phyloP scores from a whole-genome alignment of 345 rosid species.

The Eutrema japonicum region DNA sequence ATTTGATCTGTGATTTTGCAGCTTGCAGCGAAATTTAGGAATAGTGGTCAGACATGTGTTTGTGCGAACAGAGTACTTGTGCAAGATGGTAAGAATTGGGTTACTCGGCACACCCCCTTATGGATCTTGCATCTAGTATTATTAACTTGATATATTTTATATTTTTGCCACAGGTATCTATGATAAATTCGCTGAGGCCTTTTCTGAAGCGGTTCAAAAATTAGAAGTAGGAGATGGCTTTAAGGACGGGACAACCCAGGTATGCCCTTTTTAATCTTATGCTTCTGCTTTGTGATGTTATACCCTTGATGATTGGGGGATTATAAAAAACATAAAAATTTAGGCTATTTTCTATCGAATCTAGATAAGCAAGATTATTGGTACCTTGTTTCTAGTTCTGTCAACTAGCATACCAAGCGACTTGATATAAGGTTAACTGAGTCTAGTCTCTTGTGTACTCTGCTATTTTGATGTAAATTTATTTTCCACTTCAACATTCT shows the following conservation, averaged over 20 bases:
- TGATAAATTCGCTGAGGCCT: constrained; percentile 83
- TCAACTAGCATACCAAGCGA: constrained; percentile 25
- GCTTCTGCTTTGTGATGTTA: constrained; percentile 14
- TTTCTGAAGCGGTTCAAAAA: constrained; percentile 83
- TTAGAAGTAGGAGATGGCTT: constrained; percentile 97
- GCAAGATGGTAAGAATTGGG: constrained; percentile 77
- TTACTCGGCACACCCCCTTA: constrained; percentile 20
- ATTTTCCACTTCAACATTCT: constrained; percentile 23
- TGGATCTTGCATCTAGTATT: constrained; percentile 22
- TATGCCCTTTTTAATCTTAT: constrained; percentile 26
- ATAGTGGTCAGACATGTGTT: constrained; percentile 97
- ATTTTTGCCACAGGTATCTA: constrained; percentile 68
- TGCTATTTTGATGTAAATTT: constrained; percentile 20
- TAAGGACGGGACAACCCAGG: constrained; percentile 78
- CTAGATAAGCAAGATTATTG: constrained; percentile 11
- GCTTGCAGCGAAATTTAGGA: constrained; percentile 96
- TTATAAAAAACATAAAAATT: background rate
- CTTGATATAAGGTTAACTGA: constrained; percentile 13
- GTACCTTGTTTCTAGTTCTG: constrained; percentile 9
- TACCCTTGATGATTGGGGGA: background rate
- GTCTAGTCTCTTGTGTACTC: constrained; percentile 22
- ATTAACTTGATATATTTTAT: constrained; percentile 3
- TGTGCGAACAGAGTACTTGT: constrained; percentile 90
- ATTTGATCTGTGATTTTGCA: constrained; percentile 49
- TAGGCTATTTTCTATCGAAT: background rate